Evolutionary conservation across 202 grass and related monocot species (phyloP).

Genomic region (Zizania palustris): DNA sequence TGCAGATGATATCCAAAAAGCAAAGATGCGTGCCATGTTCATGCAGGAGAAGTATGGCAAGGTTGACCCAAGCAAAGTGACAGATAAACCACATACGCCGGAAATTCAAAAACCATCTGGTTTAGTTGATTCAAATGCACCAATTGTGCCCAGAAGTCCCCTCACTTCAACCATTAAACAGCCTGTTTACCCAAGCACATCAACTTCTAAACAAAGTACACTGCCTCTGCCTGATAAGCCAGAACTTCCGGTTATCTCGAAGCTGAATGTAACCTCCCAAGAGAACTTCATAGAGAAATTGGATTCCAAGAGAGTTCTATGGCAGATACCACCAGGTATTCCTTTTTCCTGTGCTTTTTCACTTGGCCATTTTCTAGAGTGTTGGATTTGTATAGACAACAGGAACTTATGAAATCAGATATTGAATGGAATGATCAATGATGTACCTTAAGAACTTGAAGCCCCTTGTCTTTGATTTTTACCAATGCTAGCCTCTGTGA

Average conservation of each 20-base stretch:
- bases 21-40: slow-evolving; percentile 94
- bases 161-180: slow-evolving; percentile 25
- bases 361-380: slow-evolving; percentile 42
- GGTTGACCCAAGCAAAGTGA: slow-evolving; percentile 49
- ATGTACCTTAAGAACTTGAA: slow-evolving; percentile 27
- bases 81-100: slow-evolving; percentile 41
- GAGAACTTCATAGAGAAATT: slow-evolving; percentile 63
- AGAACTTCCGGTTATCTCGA: slow-evolving; percentile 35
- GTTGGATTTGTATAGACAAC: slow-evolving; percentile 36
- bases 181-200: slow-evolving; percentile 38
- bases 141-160: slow-evolving; percentile 32
- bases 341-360: slow-evolving; percentile 44
- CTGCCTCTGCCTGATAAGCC: slow-evolving; percentile 38
- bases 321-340: slow-evolving; percentile 92
- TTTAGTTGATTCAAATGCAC: slow-evolving; percentile 24
- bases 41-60: slow-evolving; percentile 94
- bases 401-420: slow-evolving; percentile 14
- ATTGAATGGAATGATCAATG: slow-evolving; percentile 6
- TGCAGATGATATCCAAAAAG: slow-evolving; percentile 99
- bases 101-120: slow-evolving; percentile 43
- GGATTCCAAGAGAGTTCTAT: slow-evolving; percentile 67
- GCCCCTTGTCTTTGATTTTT: slow-evolving; percentile 21
- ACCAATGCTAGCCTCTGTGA: slow-evolving; percentile 4
- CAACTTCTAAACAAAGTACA: slow-evolving; percentile 36
- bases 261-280: slow-evolving; percentile 39